Conservation (phyloP, 1,139 yeast species). For the Suhomyces coccinellae region DNA sequence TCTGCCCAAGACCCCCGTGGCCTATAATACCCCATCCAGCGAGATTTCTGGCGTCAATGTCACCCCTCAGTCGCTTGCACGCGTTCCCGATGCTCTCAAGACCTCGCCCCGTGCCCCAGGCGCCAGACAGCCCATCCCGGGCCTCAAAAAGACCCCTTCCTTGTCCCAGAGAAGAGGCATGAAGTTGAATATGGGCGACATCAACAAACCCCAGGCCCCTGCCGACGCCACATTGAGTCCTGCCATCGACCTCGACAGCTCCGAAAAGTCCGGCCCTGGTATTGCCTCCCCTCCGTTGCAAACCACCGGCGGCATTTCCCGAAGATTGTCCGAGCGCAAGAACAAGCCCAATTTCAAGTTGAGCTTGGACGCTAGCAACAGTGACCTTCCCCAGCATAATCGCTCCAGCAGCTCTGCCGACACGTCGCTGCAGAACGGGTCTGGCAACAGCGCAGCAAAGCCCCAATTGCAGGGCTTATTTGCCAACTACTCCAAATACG, state of each 20-base stretch:
- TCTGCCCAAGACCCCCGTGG: background rate
- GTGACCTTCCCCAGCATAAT: slow-evolving; percentile 16
- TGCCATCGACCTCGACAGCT: slow-evolving; percentile 5
- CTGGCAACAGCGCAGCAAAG: slow-evolving; percentile 12
- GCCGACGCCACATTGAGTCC: slow-evolving; percentile 7
- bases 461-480: slow-evolving; percentile 57
- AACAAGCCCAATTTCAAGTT: slow-evolving; percentile 43
- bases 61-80: slow-evolving; percentile 21
- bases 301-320: slow-evolving; percentile 37
- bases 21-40: slow-evolving; percentile 1
- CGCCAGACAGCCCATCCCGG: too few relatives aligned
- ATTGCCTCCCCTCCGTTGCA: slow-evolving; percentile 15
- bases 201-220: slow-evolving; percentile 16
- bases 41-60: slow-evolving; percentile 12
- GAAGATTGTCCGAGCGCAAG: slow-evolving; percentile 40
- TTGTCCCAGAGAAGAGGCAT: slow-evolving; percentile 62
- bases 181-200: slow-evolving; percentile 45
- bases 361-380: slow-evolving; percentile 25
- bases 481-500: slow-evolving; percentile 80
- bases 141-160: slow-evolving; percentile 45
- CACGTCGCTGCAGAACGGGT: background rate
- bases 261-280: background rate
- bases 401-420: slow-evolving; percentile 3
- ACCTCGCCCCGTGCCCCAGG: background rate
- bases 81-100: slow-evolving; percentile 17